These are phyloP conservation scores for Penicillium sp. DNA, from an alignment of 2,329 filamentous ascomycete species.

Conservation along the genomic window DNA sequence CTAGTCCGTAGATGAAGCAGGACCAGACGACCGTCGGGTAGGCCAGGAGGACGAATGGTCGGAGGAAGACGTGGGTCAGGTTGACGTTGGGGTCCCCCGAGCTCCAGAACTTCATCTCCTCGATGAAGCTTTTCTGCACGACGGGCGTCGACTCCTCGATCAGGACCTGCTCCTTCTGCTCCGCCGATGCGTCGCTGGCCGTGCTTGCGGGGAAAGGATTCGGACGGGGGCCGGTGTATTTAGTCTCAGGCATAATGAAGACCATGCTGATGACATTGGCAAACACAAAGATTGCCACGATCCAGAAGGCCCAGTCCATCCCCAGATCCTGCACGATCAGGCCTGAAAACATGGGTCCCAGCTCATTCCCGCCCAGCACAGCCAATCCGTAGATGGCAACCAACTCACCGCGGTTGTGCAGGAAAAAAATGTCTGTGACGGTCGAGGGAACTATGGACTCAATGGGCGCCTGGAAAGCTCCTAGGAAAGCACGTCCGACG, in stretches of 20 bases:
- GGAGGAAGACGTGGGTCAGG: slow-evolving; percentile 3
- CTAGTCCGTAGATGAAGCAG: slow-evolving; percentile 8
- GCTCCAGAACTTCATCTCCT: slow-evolving; percentile 10
- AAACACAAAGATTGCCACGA: slow-evolving; percentile 12
- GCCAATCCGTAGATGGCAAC: background rate
- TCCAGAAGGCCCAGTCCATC: slow-evolving; percentile 12
- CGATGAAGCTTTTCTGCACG: background rate
- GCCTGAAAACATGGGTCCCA: slow-evolving; percentile 9
- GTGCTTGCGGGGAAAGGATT: background rate
- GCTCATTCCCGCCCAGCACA: slow-evolving; percentile 7
- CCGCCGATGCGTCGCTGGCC: background rate
- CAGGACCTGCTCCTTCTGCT: background rate
- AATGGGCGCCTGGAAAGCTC: slow-evolving; percentile 1
- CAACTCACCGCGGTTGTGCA: slow-evolving; percentile 1
- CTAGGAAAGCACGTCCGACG: background rate
- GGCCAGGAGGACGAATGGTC: slow-evolving; percentile 6
- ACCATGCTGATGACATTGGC: slow-evolving; percentile 8
- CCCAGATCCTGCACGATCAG: slow-evolving; percentile 10
- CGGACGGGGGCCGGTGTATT: slow-evolving; percentile 5
- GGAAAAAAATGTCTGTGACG: slow-evolving; percentile 9
- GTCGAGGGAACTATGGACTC: slow-evolving; percentile 4
- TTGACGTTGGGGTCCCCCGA: background rate
- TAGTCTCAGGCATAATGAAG: slow-evolving; percentile 10
- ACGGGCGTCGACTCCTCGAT: background rate
- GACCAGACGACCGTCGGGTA: slow-evolving; percentile 12